Base-by-base conservation (phyloP, 768 basidiomycete species). In the Suillus brevipes region DNA sequence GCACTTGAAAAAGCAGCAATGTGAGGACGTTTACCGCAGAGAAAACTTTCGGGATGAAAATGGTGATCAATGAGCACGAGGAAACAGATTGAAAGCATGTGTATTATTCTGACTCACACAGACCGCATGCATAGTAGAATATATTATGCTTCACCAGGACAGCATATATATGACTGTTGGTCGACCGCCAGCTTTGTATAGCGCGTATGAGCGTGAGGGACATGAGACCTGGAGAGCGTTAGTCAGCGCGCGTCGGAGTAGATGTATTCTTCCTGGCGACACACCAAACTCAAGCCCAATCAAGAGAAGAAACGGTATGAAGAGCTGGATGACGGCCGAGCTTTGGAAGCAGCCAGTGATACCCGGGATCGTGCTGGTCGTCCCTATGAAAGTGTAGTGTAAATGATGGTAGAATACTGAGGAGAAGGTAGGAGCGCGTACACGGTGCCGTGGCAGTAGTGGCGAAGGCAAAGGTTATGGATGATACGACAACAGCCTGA, bases 381-480 rank as follows among this genome's bases (percentile, higher is more conserved):
- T 38, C 38, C 38, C 57, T 58, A 25, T 40, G 10, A 28, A 40
- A 40, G 18, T 12, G 31, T 0, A 25, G 18, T 34, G 31, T 53
- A 31, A 53, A 53, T 53, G 28, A 8, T 37, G 16, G 37, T 10
- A 37, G 13, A 58, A 58, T 6, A 5, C 8, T 3, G 18, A 25
- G 4, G 9, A 9, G 4, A 28, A 40, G 18, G 31, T 20, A 16
- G 16, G 25, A 40, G 16, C 23, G 5, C 57, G 18, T 58, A 58
- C 57, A 58, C 25, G 57, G 57, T 58, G 57, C 57, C 10, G 25
- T 58, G 38, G 57, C 57, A 58, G 36, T 58, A 28, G 37, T 36
- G 25, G 25, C 14, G 10, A 58, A 58, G 38, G 25, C 23, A 58
- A 40, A 18, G 1, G 25, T 25, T 25, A 40, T 6, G 3, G 38